Evolutionary conservation across 1,284 basidiomycete species (phyloP).

Genomic region (Tetrapyrgos nigripes): DNA sequence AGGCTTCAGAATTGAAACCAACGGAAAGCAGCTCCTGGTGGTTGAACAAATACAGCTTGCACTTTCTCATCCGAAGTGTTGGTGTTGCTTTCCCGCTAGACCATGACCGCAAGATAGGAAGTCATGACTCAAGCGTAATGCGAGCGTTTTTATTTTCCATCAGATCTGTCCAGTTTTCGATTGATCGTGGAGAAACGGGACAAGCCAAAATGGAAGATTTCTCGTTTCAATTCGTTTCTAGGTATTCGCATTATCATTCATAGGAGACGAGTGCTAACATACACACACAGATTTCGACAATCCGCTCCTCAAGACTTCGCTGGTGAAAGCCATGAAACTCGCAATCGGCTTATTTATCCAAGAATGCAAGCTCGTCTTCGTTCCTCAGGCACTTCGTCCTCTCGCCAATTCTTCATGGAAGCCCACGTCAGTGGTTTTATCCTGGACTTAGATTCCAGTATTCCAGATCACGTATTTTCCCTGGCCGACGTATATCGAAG

Average conservation of each 20-base stretch:
- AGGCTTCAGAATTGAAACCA: slow-evolving; percentile 48
- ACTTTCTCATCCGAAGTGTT: slow-evolving; percentile 70
- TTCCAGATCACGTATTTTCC: slow-evolving; percentile 82
- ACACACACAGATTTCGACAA: slow-evolving; percentile 73
- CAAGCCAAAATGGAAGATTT: slow-evolving; percentile 75
- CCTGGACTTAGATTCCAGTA: slow-evolving; percentile 83
- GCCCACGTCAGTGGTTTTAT: slow-evolving; percentile 88
- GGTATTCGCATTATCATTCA: slow-evolving; percentile 50
- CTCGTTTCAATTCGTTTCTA: slow-evolving; percentile 84
- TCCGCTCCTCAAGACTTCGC: slow-evolving; percentile 72
- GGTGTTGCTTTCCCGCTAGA: slow-evolving; percentile 87
- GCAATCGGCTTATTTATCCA: slow-evolving; percentile 82
- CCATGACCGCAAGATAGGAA: slow-evolving; percentile 49
- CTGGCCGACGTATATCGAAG: slow-evolving; percentile 86
- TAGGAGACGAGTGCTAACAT: no score
- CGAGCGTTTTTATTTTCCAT: slow-evolving; percentile 88
- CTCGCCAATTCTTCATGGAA: slow-evolving; percentile 67
- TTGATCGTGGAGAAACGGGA: slow-evolving; percentile 80
- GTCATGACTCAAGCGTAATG: slow-evolving; percentile 50
- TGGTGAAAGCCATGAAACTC: slow-evolving; percentile 71
- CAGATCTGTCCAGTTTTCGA: slow-evolving; percentile 73
- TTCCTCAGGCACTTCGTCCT: slow-evolving; percentile 55
- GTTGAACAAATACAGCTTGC: slow-evolving; percentile 72
- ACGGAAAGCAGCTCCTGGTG: slow-evolving; percentile 51
- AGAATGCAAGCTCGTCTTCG: slow-evolving; percentile 81